These are phyloP conservation scores for Chrysoporthe cubensis DNA, from an alignment of 2,329 filamentous ascomycete genomes.

Conservation along the genomic window DNA sequence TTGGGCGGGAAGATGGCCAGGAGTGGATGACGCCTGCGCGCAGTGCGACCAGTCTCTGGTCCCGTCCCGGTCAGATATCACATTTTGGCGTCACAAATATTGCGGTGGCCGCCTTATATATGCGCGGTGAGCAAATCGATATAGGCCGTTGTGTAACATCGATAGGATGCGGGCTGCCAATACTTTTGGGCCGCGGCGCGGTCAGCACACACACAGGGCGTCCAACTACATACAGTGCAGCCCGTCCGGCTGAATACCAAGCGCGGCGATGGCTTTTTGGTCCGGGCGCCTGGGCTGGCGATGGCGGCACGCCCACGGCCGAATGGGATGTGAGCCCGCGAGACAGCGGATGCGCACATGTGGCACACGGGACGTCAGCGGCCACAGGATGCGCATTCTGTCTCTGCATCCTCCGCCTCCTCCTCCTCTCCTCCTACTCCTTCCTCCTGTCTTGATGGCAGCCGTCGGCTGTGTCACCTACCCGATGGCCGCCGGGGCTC, in stretches of 20 bases:
- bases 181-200: background rate
- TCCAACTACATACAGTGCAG: background rate
- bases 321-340: slow-evolving; percentile 24
- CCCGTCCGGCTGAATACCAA: background rate
- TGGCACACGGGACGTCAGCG: slow-evolving; percentile 8
- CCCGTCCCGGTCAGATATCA: slow-evolving; percentile 25
- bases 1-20: slow-evolving; percentile 10
- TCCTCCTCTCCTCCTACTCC: too few species aligned
- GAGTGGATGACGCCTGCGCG: slow-evolving; percentile 13
- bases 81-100: slow-evolving; percentile 18
- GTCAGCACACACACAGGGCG: background rate
- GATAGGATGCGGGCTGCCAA: background rate
- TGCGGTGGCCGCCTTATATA: slow-evolving; percentile 17
- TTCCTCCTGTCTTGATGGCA: background rate
- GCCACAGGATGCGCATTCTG: background rate
- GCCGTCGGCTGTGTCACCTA: slow-evolving; percentile 6
- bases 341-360: slow-evolving; percentile 13
- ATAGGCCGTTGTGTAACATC: slow-evolving; percentile 6
- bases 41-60: slow-evolving; percentile 17
- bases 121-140: slow-evolving; percentile 18
- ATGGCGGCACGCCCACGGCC: slow-evolving; percentile 13
- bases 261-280: background rate
- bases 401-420: background rate
- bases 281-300: background rate
- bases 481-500: slow-evolving; percentile 8